A percentile compares a stretch with the other conserved stretches of the same genome.
Conservation (phyloP, 2,329 filamentous ascomycete species). For the Neofusicoccum parvum region DNA sequence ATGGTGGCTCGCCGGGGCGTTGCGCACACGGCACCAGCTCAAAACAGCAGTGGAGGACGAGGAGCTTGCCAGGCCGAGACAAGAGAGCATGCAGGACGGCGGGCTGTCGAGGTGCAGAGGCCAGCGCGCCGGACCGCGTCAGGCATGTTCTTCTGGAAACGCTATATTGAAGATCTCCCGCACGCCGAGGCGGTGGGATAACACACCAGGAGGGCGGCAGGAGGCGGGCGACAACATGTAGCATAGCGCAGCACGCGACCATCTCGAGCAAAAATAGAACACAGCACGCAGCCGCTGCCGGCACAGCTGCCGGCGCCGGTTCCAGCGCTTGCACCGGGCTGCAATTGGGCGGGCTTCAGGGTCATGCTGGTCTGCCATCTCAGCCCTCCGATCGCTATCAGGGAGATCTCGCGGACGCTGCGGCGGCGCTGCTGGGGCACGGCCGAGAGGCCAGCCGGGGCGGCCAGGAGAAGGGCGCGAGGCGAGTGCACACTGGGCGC, state of each 20-base stretch:
- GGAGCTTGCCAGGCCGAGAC: neutral
- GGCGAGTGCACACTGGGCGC: slow-evolving; percentile 11
- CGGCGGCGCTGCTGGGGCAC: neutral
- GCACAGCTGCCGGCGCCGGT: neutral
- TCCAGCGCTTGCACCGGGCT: slow-evolving; percentile 9
- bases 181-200: slow-evolving; percentile 4
- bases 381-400: slow-evolving; percentile 7
- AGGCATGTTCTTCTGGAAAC: slow-evolving; percentile 20
- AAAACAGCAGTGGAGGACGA: neutral
- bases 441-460: slow-evolving; percentile 1
- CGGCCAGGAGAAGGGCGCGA: slow-evolving; percentile 12
- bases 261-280: neutral
- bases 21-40: neutral
- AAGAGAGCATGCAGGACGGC: neutral
- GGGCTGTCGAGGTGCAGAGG: slow-evolving; percentile 4
- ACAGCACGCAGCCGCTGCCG: neutral
- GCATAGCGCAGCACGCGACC: slow-evolving; percentile 1
- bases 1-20: neutral
- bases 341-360: neutral
- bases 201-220: neutral
- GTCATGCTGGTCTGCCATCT: neutral
- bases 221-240: neutral
- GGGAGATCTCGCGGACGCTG: slow-evolving; percentile 10
- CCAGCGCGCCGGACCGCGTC: slow-evolving; percentile 18
- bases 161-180: slow-evolving; percentile 20